A percentile compares a stretch with the other conserved stretches of the same genome.
phyloP scores from a whole-genome alignment of 2,329 filamentous ascomycete genomes.

The Domatiomyces globalis region DNA sequence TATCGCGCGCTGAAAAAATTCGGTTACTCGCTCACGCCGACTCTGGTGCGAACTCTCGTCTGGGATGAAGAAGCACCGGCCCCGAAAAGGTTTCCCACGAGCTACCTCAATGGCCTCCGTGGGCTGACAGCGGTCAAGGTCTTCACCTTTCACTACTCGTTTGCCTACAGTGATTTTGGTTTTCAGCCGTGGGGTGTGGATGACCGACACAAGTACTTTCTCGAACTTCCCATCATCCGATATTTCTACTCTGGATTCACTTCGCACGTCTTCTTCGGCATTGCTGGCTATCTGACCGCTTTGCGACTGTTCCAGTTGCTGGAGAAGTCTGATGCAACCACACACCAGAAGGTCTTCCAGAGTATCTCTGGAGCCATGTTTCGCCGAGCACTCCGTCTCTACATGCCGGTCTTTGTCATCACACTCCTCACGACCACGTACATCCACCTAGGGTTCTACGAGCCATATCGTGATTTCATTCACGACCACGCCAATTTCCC shows the following conservation, averaged over 20 bases:
- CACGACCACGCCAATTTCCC: conserved; percentile 12
- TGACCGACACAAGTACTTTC: conserved; percentile 12
- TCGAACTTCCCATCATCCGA: conserved; percentile 31
- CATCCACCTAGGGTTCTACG: conserved; percentile 27
- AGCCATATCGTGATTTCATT: conserved; percentile 11
- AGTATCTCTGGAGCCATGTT: conserved; percentile 31
- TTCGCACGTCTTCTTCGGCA: conserved; percentile 34
- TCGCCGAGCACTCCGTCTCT: conserved; percentile 30
- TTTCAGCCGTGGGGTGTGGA: conserved; percentile 27
- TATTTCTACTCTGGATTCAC: conserved; percentile 28
- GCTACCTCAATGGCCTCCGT: conserved; percentile 25
- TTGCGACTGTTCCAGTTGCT: conserved; percentile 25
- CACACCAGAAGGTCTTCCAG: conserved; percentile 28
- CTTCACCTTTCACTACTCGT: conserved; percentile 31
- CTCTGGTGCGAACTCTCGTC: conserved; percentile 9
- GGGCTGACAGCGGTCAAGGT: conserved; percentile 33
- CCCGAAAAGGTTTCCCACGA: conserved; percentile 14
- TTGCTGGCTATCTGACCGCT: conserved; percentile 35
- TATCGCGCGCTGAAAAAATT: conserved; percentile 10
- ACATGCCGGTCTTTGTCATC: conserved; percentile 29
- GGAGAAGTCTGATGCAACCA: conserved; percentile 26
- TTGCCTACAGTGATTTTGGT: conserved; percentile 30
- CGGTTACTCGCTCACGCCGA: conserved; percentile 15
- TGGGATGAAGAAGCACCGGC: conserved; percentile 13
- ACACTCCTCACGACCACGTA: conserved; percentile 29